Base-by-base conservation (phyloP, 768 basidiomycete species). In the Leucogyrophana mollusca region DNA sequence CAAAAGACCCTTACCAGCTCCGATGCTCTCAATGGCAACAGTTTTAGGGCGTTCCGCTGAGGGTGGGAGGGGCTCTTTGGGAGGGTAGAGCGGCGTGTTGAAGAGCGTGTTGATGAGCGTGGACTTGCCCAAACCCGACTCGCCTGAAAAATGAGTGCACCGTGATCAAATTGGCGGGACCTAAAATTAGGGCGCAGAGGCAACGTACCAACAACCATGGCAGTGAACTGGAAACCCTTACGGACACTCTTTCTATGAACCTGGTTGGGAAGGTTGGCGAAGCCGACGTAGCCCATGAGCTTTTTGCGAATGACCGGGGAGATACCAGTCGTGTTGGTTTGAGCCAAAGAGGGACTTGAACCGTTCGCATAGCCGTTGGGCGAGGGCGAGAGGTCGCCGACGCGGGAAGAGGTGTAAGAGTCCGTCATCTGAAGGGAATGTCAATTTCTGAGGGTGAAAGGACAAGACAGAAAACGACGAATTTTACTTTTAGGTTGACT, bases 51-150 rank as follows among this genome's bases (percentile, higher is more conserved):
- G 76, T 63, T 98, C 96, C 22, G 84, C 80, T 37, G 91, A 83
- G 30, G 94, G 96, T 25, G 86, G 82, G 13, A 85, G 73, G 41
- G 90, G 82, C 56, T 87, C 82, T 70, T 94, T 94, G 52, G 86
- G 82, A 27, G 91, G 86, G 70, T 97, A 96, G 49, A 99, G 88
- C 47, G 84, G 80, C 32, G 96, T 97, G 67, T 96, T 92, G 83
- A 99, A 99, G 56, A 99, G 80, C 17, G 96, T 99, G 72, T 99
- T 99, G 68, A 99, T 87, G 64, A 98, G 82, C 9, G 96, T 99
- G 3, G 96, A 99, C 76, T 99, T 99, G 45, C 96, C 96, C 50
- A 99, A 79, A 43, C 96, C 96, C 44, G 95, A 97, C 74, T 99
- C 95, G 69, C 94, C 94, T 94, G 58, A 40, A 46, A 53, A 54